phyloP scores from a whole-genome alignment of 2,329 filamentous ascomycete species.

The Aspergillus unguis region DNA sequence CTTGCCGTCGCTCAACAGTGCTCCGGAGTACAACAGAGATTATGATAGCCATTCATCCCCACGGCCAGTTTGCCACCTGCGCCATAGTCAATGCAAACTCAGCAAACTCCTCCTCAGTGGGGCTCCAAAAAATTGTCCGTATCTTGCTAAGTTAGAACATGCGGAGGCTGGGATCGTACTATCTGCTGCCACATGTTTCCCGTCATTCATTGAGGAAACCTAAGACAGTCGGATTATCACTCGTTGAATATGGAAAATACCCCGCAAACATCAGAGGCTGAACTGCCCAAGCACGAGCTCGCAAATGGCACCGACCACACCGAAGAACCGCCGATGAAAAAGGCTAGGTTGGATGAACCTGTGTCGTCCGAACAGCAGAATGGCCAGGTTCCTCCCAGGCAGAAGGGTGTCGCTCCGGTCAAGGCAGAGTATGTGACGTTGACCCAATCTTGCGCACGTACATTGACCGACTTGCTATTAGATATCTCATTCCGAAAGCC shows the following conservation, averaged over 20 bases:
- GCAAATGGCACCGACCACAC: slow-evolving; percentile 26
- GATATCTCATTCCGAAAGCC: slow-evolving; percentile 30
- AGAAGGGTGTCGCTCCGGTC: slow-evolving; percentile 64
- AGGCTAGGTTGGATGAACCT: slow-evolving; percentile 53
- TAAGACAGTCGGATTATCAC: not conserved
- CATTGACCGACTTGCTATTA: slow-evolving; percentile 16
- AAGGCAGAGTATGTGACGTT: slow-evolving; percentile 62
- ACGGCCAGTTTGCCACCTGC: slow-evolving; percentile 2
- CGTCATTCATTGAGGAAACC: not conserved
- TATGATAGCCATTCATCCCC: not conserved
- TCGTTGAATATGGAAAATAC: not conserved
- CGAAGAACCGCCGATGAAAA: slow-evolving; percentile 55
- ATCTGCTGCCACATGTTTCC: not conserved
- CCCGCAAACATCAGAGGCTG: slow-evolving; percentile 14
- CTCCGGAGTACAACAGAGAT: slow-evolving; percentile 4
- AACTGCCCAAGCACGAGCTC: slow-evolving; percentile 20
- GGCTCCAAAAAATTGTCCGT: slow-evolving; percentile 9
- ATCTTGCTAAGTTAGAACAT: not conserved
- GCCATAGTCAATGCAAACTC: slow-evolving; percentile 22
- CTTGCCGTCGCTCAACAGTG: too few relatives aligned
- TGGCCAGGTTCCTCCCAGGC: slow-evolving; percentile 26
- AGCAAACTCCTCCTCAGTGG: not conserved
- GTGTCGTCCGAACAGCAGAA: slow-evolving; percentile 22
- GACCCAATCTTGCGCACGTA: not conserved
- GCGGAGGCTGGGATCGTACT: not conserved